Conservation (phyloP, 345 rosid genomes). For the Hibiscus tridactylites region DNA sequence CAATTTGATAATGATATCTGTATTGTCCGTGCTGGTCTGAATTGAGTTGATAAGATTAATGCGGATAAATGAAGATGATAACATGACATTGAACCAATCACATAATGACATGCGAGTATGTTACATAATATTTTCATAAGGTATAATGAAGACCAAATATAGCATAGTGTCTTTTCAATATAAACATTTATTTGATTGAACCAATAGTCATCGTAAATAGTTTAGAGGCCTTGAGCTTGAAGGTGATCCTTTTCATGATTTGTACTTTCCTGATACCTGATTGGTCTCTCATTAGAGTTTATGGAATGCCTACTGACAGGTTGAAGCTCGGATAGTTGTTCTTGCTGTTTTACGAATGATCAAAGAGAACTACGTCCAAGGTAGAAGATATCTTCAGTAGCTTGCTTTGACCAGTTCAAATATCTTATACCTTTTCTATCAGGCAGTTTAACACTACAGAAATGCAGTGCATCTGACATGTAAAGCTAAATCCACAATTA, state of each 20-base stretch:
- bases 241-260: not conserved
- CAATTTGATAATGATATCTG: not conserved
- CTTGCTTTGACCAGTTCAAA: not conserved
- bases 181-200: no score
- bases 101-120: not conserved
- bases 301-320: slow-evolving; percentile 37
- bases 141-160: no score
- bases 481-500: not conserved
- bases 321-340: slow-evolving; percentile 87
- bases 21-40: not conserved
- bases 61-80: not conserved
- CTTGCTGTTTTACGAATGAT: slow-evolving; percentile 85
- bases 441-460: not conserved
- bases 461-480: not conserved
- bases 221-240: not conserved
- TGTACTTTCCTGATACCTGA: not conserved
- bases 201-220: not conserved
- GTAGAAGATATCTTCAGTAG: not conserved
- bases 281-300: slow-evolving; percentile 6
- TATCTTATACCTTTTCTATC: not conserved
- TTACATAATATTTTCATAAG: not conserved
- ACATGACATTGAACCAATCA: not conserved
- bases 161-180: no score
- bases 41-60: not conserved
- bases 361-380: slow-evolving; percentile 53